Conservation (phyloP, 495 filamentous ascomycete genomes). For the Astrocystis sublimbata region DNA sequence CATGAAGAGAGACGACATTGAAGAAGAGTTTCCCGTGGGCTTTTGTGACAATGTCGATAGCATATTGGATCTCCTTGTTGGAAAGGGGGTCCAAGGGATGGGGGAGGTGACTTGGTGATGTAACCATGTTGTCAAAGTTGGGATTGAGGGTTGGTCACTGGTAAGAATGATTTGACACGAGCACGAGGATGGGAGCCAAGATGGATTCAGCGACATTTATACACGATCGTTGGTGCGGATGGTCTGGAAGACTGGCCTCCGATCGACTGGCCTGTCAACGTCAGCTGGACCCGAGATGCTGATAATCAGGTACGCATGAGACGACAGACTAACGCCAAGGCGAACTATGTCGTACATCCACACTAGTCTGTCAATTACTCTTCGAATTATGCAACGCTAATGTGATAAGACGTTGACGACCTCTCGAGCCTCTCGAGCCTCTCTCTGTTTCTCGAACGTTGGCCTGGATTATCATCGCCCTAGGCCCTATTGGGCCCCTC, state of each 20-base stretch:
- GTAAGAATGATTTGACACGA: background rate
- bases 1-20: slow-evolving; percentile 86
- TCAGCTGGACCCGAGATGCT: slow-evolving; percentile 1
- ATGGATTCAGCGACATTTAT: background rate
- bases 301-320: background rate
- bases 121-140: slow-evolving; percentile 23
- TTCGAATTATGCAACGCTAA: slow-evolving; percentile 13
- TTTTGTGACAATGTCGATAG: slow-evolving; percentile 67
- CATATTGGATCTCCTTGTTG: slow-evolving; percentile 72
- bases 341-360: background rate
- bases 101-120: slow-evolving; percentile 25
- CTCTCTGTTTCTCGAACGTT: too few relatives aligned
- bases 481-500: slow-evolving; percentile 9
- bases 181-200: background rate
- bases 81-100: slow-evolving; percentile 88
- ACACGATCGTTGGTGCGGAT: background rate
- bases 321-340: background rate
- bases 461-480: too few relatives aligned
- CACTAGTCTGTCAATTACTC: background rate
- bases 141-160: background rate
- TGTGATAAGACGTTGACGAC: slow-evolving; percentile 18
- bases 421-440: too few relatives aligned
- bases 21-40: slow-evolving; percentile 73
- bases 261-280: background rate
- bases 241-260: background rate